These are phyloP conservation scores for Amauroascus niger DNA, from an alignment of 2,329 filamentous ascomycete genomes.

Conservation along the genomic window DNA sequence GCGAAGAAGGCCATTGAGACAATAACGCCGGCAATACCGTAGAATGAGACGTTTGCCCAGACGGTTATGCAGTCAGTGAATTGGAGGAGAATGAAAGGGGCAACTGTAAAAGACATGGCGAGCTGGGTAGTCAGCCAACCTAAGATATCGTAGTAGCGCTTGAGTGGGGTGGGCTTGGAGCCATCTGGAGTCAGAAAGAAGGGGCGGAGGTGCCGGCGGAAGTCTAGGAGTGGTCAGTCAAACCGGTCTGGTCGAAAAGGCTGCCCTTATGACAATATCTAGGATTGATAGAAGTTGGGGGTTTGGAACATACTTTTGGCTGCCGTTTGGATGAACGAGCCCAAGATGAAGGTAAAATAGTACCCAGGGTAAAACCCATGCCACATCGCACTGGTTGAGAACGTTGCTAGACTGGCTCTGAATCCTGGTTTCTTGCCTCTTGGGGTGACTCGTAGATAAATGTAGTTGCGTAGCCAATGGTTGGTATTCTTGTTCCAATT, in stretches of 20 bases:
- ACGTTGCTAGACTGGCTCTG: conserved; percentile 85
- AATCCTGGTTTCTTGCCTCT: conserved; percentile 95
- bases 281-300: background rate
- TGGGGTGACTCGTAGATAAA: conserved; percentile 90
- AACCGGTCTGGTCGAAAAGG: background rate
- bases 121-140: conserved; percentile 68
- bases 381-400: conserved; percentile 91
- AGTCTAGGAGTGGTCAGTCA: conserved; percentile 49
- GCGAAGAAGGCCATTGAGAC: conserved; percentile 64
- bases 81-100: conserved; percentile 75
- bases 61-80: conserved; percentile 61
- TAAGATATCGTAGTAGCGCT: conserved; percentile 76
- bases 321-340: conserved; percentile 80
- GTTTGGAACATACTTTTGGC: conserved; percentile 69
- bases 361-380: conserved; percentile 97
- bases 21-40: conserved; percentile 59
- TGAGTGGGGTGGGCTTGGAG: conserved; percentile 56
- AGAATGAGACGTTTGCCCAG: conserved; percentile 86
- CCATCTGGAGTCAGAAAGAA: conserved; percentile 81
- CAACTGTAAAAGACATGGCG: conserved; percentile 71
- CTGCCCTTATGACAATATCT: too few species aligned
- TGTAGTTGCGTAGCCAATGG: conserved; percentile 88
- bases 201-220: conserved; percentile 77
- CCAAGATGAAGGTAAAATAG: conserved; percentile 81
- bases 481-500: conserved; percentile 99